A percentile compares a stretch with the other conserved stretches of the same genome.
Evolutionary conservation across 345 rosid species (phyloP).

Genomic region (Ceriops tagal): DNA sequence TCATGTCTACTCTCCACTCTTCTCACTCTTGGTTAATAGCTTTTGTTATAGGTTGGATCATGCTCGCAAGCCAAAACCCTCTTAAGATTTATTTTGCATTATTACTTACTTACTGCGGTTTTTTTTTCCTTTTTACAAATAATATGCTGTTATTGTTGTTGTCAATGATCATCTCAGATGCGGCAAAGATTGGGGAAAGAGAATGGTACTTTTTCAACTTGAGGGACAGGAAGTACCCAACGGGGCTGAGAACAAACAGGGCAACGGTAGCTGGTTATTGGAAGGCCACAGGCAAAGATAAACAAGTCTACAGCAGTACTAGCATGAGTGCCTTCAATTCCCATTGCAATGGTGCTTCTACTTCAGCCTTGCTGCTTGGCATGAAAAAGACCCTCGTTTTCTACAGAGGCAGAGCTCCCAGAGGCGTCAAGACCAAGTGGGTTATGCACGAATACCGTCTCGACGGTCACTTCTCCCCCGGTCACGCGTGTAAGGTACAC

Average conservation of each 20-base stretch:
- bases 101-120: background rate
- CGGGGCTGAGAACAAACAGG: constrained; percentile 80
- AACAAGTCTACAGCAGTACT: constrained; percentile 45
- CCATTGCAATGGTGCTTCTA: constrained; percentile 20
- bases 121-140: background rate
- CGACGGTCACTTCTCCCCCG: constrained; percentile 68
- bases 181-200: constrained; percentile 84
- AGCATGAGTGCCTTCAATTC: too few species aligned
- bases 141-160: background rate
- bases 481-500: constrained; percentile 77
- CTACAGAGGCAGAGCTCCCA: constrained; percentile 83
- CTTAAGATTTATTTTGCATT: too few species aligned
- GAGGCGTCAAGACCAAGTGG: constrained; percentile 92
- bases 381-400: constrained; percentile 87
- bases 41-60: too few species aligned
- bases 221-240: constrained; percentile 89
- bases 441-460: constrained; percentile 97
- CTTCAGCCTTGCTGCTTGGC: constrained; percentile 56
- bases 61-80: too few species aligned
- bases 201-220: constrained; percentile 91
- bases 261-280: constrained; percentile 90
- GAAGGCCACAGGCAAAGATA: constrained; percentile 92
- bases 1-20: too few species aligned
- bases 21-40: too few species aligned
- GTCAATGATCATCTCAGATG: constrained; percentile 30